These are phyloP conservation scores for Botryosphaeria dothidea DNA, from an alignment of 2,329 filamentous ascomycete species.

Conservation along the genomic window DNA sequence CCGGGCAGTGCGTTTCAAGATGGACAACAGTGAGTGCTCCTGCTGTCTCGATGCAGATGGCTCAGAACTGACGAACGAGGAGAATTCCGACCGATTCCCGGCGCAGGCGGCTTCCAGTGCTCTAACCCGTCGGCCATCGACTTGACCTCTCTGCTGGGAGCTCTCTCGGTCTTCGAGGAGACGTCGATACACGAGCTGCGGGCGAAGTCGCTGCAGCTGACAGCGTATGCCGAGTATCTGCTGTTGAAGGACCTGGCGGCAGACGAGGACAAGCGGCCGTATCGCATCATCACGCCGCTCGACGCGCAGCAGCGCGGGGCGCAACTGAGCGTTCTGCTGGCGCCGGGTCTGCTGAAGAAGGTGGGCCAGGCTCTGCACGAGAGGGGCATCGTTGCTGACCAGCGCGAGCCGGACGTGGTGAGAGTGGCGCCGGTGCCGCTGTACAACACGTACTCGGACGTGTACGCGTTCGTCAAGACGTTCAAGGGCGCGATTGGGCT, in stretches of 20 bases:
- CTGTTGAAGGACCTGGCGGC: conserved; percentile 39
- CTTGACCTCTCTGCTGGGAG: conserved; percentile 62
- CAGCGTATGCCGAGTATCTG: conserved; percentile 67
- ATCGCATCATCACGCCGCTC: conserved; percentile 61
- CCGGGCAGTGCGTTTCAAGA: conserved; percentile 68
- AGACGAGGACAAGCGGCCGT: conserved; percentile 22
- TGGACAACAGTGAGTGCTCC: conserved; percentile 58
- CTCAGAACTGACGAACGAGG: neutral
- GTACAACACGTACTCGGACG: conserved; percentile 17
- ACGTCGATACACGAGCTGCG: conserved; percentile 64
- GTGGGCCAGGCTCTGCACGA: conserved; percentile 12
- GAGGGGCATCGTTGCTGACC: conserved; percentile 18
- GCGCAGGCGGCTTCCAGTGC: conserved; percentile 70
- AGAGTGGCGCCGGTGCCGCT: conserved; percentile 20
- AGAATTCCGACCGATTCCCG: conserved; percentile 64
- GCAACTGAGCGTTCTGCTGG: conserved; percentile 67
- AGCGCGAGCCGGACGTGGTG: conserved; percentile 20
- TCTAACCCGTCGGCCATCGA: conserved; percentile 73
- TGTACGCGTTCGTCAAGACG: conserved; percentile 10
- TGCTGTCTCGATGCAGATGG: neutral
- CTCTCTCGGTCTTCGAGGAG: conserved; percentile 65
- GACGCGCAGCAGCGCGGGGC: conserved; percentile 64
- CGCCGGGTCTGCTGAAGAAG: conserved; percentile 15
- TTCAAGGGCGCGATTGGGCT: neutral
- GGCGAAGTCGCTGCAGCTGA: conserved; percentile 65